Evolutionary conservation across 495 filamentous ascomycete species (phyloP).

Genomic region (Neurospora discreta): DNA sequence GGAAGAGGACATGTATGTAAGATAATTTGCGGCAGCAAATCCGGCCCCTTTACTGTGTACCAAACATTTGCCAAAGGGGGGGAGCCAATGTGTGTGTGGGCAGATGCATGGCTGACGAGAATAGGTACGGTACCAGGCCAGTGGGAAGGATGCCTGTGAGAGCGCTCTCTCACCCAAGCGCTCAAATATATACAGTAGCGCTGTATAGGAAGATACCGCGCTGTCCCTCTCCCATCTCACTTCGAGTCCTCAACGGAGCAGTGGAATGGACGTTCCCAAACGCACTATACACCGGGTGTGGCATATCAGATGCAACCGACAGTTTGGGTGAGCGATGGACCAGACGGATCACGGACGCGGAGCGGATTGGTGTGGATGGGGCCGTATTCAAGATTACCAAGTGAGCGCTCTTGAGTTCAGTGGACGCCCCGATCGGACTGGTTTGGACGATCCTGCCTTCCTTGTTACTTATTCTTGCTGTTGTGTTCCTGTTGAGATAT

Average conservation of each 20-base stretch:
- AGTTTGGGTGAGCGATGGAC: background rate
- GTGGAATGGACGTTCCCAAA: background rate
- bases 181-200: background rate
- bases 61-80: background rate
- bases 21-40: background rate
- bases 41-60: background rate
- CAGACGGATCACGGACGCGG: background rate
- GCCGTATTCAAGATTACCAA: background rate
- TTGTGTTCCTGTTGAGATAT: background rate
- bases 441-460: background rate
- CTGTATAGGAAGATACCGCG: background rate
- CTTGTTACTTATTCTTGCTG: background rate
- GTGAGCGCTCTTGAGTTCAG: background rate
- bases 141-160: background rate
- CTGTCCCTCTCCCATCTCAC: background rate
- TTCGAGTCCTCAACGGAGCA: background rate
- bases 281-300: background rate
- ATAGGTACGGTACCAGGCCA: background rate
- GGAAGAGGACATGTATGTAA: background rate
- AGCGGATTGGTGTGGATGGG: background rate
- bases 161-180: background rate
- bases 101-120: background rate
- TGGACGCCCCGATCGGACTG: background rate
- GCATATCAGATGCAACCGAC: background rate
- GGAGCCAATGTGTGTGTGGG: background rate